Conservation (phyloP, 495 filamentous ascomycete genomes). For the Penicillium coprophilum region DNA sequence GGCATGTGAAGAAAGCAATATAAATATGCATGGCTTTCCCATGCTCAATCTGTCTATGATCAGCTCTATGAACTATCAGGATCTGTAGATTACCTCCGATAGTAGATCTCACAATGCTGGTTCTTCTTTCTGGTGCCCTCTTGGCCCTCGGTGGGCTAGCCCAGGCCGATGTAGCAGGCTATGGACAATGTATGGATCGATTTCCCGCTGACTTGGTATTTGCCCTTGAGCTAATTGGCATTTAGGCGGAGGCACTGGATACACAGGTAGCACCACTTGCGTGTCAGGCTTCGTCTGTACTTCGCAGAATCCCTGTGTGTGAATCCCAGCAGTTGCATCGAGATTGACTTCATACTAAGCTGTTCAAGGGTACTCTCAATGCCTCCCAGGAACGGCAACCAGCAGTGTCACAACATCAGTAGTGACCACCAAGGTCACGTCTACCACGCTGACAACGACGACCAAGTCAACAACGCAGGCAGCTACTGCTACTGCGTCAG, state of each 20-base stretch:
- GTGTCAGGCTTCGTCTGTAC: constrained; percentile 16
- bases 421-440: constrained; percentile 8
- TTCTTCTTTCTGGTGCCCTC: constrained; percentile 12
- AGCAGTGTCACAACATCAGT: constrained; percentile 7
- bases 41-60: background rate
- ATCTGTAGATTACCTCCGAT: no score
- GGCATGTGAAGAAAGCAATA: background rate
- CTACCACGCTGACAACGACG: constrained; percentile 10
- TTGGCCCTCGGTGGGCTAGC: constrained; percentile 10
- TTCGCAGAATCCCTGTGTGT: constrained; percentile 24
- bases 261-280: constrained; percentile 19
- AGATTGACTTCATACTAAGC: background rate
- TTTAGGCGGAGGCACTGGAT: constrained; percentile 19
- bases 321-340: background rate
- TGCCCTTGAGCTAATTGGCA: background rate
- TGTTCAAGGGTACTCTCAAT: constrained; percentile 18
- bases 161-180: constrained; percentile 19
- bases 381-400: constrained; percentile 18
- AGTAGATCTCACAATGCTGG: constrained; percentile 9
- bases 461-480: constrained; percentile 12
- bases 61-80: background rate
- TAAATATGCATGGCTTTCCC: background rate
- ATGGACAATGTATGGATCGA: constrained; percentile 17
- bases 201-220: background rate
- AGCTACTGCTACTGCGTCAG: constrained; percentile 12